Conservation (phyloP, 2,329 filamentous ascomycete species). For the Periconia digitata region DNA sequence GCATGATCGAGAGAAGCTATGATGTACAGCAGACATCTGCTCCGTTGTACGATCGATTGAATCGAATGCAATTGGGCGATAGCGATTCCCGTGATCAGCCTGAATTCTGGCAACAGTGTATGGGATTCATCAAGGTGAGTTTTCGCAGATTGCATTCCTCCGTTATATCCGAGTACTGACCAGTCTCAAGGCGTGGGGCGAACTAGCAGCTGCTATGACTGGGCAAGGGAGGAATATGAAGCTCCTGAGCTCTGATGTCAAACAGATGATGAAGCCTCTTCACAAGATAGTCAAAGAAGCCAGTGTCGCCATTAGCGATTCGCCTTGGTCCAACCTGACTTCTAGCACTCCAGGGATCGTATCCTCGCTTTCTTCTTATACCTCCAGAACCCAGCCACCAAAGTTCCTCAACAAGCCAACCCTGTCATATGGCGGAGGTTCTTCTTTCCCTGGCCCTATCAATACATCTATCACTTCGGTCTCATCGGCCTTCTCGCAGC, state of each 20-base stretch:
- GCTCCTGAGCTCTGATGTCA: constrained; percentile 65
- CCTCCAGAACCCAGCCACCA: constrained; percentile 37
- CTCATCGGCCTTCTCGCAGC: constrained; percentile 30
- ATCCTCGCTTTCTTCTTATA: constrained; percentile 37
- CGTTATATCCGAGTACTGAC: constrained; percentile 24
- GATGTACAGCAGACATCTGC: constrained; percentile 73
- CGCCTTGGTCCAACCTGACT: constrained; percentile 62
- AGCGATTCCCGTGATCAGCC: constrained; percentile 68
- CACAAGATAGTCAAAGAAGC: constrained; percentile 84
- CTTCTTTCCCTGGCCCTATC: constrained; percentile 38
- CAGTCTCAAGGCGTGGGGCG: constrained; percentile 61
- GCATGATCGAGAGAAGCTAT: constrained; percentile 71
- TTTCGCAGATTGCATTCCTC: constrained; percentile 14
- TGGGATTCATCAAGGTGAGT: constrained; percentile 64
- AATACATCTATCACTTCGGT: constrained; percentile 38
- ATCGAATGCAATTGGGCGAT: constrained; percentile 81
- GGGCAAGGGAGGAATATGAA: constrained; percentile 46
- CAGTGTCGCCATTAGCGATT: constrained; percentile 68
- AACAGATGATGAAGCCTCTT: constrained; percentile 73
- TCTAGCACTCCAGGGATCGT: constrained; percentile 30
- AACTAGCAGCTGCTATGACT: constrained; percentile 55
- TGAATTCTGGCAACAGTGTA: constrained; percentile 71
- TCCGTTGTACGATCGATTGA: constrained; percentile 70
- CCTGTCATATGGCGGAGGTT: constrained; percentile 21
- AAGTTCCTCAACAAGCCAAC: constrained; percentile 31